These are phyloP conservation scores for Thelonectria discophora DNA, from an alignment of 2,329 filamentous ascomycete genomes.

Conservation along the genomic window DNA sequence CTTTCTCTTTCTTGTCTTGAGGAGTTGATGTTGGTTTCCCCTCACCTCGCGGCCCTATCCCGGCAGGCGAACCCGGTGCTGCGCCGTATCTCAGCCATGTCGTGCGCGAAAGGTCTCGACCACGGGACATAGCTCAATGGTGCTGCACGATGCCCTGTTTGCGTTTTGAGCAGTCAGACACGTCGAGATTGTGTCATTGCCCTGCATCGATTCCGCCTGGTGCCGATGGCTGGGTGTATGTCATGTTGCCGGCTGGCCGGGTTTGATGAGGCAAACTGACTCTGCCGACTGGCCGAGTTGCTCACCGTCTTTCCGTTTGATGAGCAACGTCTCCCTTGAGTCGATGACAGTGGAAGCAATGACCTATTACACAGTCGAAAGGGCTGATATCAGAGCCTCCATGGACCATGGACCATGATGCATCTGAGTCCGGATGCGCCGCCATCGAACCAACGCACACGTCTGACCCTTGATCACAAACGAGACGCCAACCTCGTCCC, in stretches of 20 bases:
- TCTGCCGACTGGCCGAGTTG: too few relatives aligned
- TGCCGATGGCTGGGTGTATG: too few relatives aligned
- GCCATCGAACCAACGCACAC: slow-evolving; percentile 3
- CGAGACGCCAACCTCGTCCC: background rate
- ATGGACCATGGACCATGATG: background rate
- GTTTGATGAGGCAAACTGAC: too few relatives aligned
- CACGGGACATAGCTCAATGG: background rate
- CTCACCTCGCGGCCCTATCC: background rate
- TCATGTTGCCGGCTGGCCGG: too few relatives aligned
- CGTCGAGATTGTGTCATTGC: background rate
- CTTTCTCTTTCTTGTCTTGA: too few relatives aligned
- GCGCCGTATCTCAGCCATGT: too few relatives aligned
- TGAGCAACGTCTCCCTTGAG: too few relatives aligned
- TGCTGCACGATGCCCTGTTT: background rate
- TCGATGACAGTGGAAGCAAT: too few relatives aligned
- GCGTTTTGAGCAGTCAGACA: background rate
- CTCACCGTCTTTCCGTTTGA: too few relatives aligned
- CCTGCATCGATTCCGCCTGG: too few relatives aligned
- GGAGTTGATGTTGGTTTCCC: too few relatives aligned
- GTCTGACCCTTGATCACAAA: background rate
- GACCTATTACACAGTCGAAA: slow-evolving; percentile 4
- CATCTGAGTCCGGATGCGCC: slow-evolving; percentile 1
- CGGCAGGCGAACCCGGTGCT: background rate
- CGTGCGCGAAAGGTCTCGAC: background rate
- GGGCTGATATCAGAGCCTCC: background rate